Evolutionary conservation across 805 yeast species (phyloP).

Genomic region (Candida adriatica): DNA sequence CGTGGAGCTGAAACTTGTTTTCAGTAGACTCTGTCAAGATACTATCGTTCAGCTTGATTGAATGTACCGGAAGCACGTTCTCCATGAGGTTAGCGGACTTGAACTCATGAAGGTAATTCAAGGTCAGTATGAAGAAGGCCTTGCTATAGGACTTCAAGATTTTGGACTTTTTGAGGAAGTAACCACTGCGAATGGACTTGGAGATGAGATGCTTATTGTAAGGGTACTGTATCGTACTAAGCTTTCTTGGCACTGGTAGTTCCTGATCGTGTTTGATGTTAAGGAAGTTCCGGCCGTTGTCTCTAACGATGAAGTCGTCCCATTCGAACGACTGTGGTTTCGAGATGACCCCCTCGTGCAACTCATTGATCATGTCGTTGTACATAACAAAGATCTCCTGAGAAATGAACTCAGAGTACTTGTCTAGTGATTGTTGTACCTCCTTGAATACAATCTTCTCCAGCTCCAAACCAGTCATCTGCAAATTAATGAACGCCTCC

Average conservation of each 20-base stretch:
- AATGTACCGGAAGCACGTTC: constrained; percentile 74
- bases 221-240: constrained; percentile 57
- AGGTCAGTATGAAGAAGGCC: constrained; percentile 85
- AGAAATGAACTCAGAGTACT: constrained; percentile 63
- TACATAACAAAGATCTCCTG: constrained; percentile 68
- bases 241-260: constrained; percentile 47
- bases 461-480: constrained; percentile 78
- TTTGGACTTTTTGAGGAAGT: constrained; percentile 81
- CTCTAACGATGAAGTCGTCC: constrained; percentile 71
- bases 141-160: constrained; percentile 78
- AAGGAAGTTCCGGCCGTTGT: constrained; percentile 48
- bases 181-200: constrained; percentile 64
- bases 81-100: constrained; percentile 71
- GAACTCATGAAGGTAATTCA: constrained; percentile 84
- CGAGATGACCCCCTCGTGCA: constrained; percentile 61
- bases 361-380: constrained; percentile 55
- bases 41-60: constrained; percentile 70
- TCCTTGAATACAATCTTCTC: constrained; percentile 83
- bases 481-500: constrained; percentile 83
- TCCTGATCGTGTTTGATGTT: constrained; percentile 34
- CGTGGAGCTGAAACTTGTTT: constrained; percentile 46
- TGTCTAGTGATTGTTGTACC: constrained; percentile 70
- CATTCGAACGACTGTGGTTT: constrained; percentile 79
- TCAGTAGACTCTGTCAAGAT: constrained; percentile 75
- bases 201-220: constrained; percentile 64